Conservation (phyloP, 2,329 filamentous ascomycete species). For the Ceratocystis ficicola region DNA sequence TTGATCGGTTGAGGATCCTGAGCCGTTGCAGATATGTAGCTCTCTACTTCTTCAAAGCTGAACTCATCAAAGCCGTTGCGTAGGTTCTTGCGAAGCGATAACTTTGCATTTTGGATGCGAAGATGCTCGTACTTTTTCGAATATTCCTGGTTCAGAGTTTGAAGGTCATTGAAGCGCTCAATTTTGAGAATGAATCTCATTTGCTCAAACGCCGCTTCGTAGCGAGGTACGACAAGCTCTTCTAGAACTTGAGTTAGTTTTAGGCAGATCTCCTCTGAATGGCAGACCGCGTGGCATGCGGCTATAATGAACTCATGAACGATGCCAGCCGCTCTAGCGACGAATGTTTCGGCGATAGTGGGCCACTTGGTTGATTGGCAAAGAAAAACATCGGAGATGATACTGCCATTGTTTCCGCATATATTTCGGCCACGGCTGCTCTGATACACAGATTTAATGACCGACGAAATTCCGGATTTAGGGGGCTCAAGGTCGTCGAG, state of each 20-base stretch:
- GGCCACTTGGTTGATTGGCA: slow-evolving; percentile 29
- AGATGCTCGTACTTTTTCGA: not conserved
- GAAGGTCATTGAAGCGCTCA: slow-evolving; percentile 27
- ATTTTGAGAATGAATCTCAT: slow-evolving; percentile 26
- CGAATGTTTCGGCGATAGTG: slow-evolving; percentile 25
- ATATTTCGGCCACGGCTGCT: slow-evolving; percentile 26
- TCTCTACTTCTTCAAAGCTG: not conserved
- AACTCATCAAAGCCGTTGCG: rapidly evolving
- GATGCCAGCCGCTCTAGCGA: slow-evolving; percentile 26
- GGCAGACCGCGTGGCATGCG: slow-evolving; percentile 24
- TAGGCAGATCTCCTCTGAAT: slow-evolving; percentile 19
- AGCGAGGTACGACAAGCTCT: slow-evolving; percentile 24
- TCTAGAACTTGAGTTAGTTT: slow-evolving; percentile 25
- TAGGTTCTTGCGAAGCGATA: not conserved
- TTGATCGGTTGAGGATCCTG: slow-evolving; percentile 24
- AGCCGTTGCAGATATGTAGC: not conserved
- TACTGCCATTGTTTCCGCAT: slow-evolving; percentile 22
- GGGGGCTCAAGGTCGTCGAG: slow-evolving; percentile 5
- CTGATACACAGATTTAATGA: slow-evolving; percentile 25
- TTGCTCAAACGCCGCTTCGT: slow-evolving; percentile 25
- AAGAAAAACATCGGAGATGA: slow-evolving; percentile 25
- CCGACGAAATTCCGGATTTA: slow-evolving; percentile 23
- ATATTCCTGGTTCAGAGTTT: slow-evolving; percentile 26
- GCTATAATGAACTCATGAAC: slow-evolving; percentile 28
- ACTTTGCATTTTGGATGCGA: slow-evolving; percentile 9